Base-by-base conservation (phyloP, 73 alveolate species). In the Urostyla sp. region DNA sequence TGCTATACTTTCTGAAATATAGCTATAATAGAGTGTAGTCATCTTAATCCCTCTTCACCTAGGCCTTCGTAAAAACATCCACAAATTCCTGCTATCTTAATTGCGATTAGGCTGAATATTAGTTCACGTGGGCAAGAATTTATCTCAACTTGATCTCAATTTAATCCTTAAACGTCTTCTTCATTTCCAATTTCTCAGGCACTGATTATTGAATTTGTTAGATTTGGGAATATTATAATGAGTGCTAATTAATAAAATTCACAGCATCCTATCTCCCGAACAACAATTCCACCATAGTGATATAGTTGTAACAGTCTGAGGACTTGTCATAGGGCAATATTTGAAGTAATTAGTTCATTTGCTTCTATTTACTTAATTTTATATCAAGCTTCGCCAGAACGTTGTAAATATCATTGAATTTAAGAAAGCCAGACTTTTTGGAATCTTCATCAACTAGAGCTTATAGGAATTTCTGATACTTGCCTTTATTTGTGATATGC, bases 301-400 rank as follows among this genome's bases (percentile, higher is more conserved):
- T 43, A 30, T 69, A 69, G 72, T 69, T 69, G 31, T 69, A 69
- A 69, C 49, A 46, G 16, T 59, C 83, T 30, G 31, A 10, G 3
- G n/a, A n/a, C n/a, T 21, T 15, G 30, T 69, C 83, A 48, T 46
- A 45, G 15, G 83, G 72, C 6, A 69, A 45, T 46, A 69, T 67
- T 24, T 46, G 34, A 6, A 69, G 44, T 2, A 69, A 28, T 8
- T 5, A 48, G 35, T 69, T 69, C 18, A 48, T 2, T 49, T 69
- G 36, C 54, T 69, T 45, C 52, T 45, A 46, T 46, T 69, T 69
- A 2, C n/a, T n/a, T n/a, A n/a, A n/a, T n/a, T n/a, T n/a, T n/a
- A n/a, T n/a, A n/a, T n/a, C n/a, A n/a, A n/a, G n/a, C n/a, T n/a
- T n/a, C n/a, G n/a, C n/a, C n/a, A n/a, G n/a, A n/a, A n/a, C n/a